Base-by-base conservation (phyloP, 371 early-diverging fungal genomes). In the Mucor ambiguus region DNA sequence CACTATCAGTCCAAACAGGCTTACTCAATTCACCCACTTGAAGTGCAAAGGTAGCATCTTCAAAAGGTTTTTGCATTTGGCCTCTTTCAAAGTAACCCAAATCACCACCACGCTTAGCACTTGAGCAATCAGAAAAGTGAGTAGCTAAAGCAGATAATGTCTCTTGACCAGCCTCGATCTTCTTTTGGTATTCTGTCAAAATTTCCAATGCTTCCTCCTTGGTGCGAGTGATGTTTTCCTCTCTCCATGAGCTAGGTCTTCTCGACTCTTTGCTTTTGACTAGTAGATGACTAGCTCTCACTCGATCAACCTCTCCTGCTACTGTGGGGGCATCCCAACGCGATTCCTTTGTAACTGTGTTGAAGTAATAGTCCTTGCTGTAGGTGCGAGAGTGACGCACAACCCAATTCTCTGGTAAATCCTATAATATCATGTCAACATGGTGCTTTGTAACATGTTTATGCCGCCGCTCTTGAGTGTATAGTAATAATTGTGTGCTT, bases 1-100 rank as follows among this genome's bases (percentile, higher is more conserved):
- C 98, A 66, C 93, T 93, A 64, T 95, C 96, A n/a, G 95, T 90
- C 82, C 89, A 90, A 18, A 98, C 88, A 16, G 93, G 93, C 49
- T 80, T 81, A 69, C 91, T 90, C 63, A 97, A 78, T 76, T 96
- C 89, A 5, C 95, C 96, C 4, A 95, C 92, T 75, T 90, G 64
- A 9, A 98, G 84, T 0, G 85, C 90, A 84, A 91, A 93, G n/a
- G 96, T 89, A 3, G 96, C 95, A 12, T 92, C 84, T 68, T 98
- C 97, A 79, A 97, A 98, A 22, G 93, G 84, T 24, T 89, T 86
- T 71, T 93, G 91, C 93, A 94, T 92, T 69, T 91, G 86, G 26
- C 94, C 93, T 7, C 82, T 81, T 49, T 89, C 90, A 82, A 98
- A 96, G 52, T 79, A 85, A 1, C 95, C 96, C 22, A 98, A 73